Evolutionary conservation across 23 red algal genomes (phyloP).

Genomic region (Gracilaria caudata): DNA sequence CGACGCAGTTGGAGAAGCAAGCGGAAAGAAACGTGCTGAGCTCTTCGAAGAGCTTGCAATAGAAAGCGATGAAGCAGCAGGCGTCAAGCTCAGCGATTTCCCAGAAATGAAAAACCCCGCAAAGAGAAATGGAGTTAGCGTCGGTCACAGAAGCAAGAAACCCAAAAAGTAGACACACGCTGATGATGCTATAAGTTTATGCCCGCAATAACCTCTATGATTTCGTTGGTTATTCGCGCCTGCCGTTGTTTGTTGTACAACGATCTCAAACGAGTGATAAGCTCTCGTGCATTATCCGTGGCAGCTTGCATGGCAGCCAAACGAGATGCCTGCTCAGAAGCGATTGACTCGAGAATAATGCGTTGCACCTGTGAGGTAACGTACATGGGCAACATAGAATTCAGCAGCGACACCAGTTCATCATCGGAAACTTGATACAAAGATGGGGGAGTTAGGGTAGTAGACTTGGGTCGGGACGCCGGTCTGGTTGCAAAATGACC

Average conservation of each 20-base stretch:
- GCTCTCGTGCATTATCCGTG: constrained; percentile 83
- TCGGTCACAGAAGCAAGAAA: not conserved
- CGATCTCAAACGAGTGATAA: constrained; percentile 60
- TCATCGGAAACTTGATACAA: constrained; percentile 61
- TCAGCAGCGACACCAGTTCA: constrained; percentile 58
- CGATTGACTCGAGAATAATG: constrained; percentile 66
- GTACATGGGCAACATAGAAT: constrained; percentile 81
- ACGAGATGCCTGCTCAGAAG: constrained; percentile 81
- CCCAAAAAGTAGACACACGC: constrained; percentile 10
- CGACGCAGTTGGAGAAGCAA: constrained; percentile 76
- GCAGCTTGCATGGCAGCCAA: constrained; percentile 90
- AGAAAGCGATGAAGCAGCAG: constrained; percentile 79
- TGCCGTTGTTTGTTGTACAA: constrained; percentile 90
- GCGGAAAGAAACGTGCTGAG: constrained; percentile 68
- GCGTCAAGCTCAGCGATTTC: constrained; percentile 63
- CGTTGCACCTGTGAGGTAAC: constrained; percentile 61
- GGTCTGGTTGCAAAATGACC: constrained; percentile 37
- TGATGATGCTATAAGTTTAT: constrained; percentile 1
- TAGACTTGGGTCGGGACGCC: constrained; percentile 12
- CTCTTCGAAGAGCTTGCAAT: constrained; percentile 88
- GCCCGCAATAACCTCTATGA: constrained; percentile 63
- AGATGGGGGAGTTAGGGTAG: not conserved
- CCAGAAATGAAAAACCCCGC: constrained; percentile 58
- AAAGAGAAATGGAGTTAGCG: constrained; percentile 17
- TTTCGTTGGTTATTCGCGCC: constrained; percentile 88